Percentiles rank a stretch among this genome's conserved stretches.
Conservation (phyloP, 768 basidiomycete genomes). For the Suillus placidus region DNA sequence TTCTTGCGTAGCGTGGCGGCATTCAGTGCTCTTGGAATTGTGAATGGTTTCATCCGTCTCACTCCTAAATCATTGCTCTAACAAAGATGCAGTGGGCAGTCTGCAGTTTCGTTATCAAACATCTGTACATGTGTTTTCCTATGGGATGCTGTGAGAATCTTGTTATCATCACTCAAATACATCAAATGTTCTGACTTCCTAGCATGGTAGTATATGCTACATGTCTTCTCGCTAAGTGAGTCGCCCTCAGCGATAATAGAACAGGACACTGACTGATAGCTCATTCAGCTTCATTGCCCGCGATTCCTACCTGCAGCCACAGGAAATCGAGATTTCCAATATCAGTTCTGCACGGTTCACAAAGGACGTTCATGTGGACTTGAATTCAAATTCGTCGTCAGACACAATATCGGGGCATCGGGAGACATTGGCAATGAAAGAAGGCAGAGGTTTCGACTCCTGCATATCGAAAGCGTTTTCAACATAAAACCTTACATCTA, state of each 20-base stretch:
- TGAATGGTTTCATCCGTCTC: constrained; percentile 12
- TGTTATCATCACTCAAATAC: neutral
- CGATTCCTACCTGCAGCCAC: constrained; percentile 27
- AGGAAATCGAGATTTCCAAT: neutral
- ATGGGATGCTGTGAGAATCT: constrained; percentile 25
- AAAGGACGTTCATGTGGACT: neutral
- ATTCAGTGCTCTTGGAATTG: constrained; percentile 19
- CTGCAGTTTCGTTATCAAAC: constrained; percentile 20
- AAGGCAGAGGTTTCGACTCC: too few relatives aligned
- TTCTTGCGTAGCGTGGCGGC: constrained; percentile 18
- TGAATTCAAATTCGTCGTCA: neutral
- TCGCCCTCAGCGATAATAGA: neutral
- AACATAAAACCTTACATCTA: neutral
- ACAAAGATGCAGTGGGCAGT: constrained; percentile 22
- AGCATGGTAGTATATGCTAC: constrained; percentile 25
- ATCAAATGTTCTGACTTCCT: neutral
- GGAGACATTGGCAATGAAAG: neutral
- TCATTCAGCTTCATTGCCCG: constrained; percentile 28
- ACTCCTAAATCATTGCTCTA: neutral
- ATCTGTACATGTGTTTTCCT: constrained; percentile 31
- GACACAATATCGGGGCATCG: neutral
- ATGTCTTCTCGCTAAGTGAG: constrained; percentile 35
- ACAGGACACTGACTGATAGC: neutral
- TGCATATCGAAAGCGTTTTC: too few relatives aligned
- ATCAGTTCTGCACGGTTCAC: neutral